Evolutionary conservation across 1,284 basidiomycete genomes (phyloP).

Genomic region (Termitomyces sp.): DNA sequence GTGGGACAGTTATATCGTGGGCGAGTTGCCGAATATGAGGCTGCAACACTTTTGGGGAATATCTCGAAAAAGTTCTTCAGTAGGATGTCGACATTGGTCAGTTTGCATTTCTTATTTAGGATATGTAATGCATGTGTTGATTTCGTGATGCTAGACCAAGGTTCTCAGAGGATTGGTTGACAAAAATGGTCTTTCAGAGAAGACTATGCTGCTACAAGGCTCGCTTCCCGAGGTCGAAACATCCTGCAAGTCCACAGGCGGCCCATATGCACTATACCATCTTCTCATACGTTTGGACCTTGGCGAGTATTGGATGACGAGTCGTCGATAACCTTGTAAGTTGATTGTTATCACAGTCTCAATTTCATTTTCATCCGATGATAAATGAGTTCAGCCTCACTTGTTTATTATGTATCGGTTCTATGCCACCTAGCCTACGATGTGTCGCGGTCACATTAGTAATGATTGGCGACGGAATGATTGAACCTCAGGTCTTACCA

Average conservation of each 20-base stretch:
- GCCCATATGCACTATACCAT: slow-evolving; percentile 44
- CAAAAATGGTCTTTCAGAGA: slow-evolving; percentile 26
- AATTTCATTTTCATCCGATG: not conserved
- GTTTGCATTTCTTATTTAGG: slow-evolving; percentile 21
- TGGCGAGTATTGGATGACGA: slow-evolving; percentile 43
- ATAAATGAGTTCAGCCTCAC: not conserved
- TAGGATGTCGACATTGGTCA: slow-evolving; percentile 55
- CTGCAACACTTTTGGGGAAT: slow-evolving; percentile 49
- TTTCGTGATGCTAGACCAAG: slow-evolving; percentile 28
- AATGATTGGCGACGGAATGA: not conserved
- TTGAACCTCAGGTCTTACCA: slow-evolving; percentile 21
- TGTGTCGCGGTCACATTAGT: not conserved
- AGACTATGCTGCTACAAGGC: slow-evolving; percentile 7
- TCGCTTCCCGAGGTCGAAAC: slow-evolving; percentile 5
- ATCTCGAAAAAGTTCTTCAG: slow-evolving; percentile 51
- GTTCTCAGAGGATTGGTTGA: slow-evolving; percentile 41
- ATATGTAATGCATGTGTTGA: not conserved
- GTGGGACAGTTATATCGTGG: slow-evolving; percentile 57
- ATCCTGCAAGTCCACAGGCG: slow-evolving; percentile 35
- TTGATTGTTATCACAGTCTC: not conserved
- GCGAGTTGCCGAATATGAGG: slow-evolving; percentile 55
- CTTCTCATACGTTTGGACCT: slow-evolving; percentile 43
- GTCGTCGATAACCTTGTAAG: slow-evolving; percentile 1
- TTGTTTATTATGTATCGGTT: slow-evolving; percentile 6
- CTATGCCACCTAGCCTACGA: slow-evolving; percentile 15